Percentiles rank a stretch among this genome's conserved stretches.
These are phyloP conservation scores for Camelina sativa DNA, from an alignment of 345 rosid species.

Conservation along the genomic window DNA sequence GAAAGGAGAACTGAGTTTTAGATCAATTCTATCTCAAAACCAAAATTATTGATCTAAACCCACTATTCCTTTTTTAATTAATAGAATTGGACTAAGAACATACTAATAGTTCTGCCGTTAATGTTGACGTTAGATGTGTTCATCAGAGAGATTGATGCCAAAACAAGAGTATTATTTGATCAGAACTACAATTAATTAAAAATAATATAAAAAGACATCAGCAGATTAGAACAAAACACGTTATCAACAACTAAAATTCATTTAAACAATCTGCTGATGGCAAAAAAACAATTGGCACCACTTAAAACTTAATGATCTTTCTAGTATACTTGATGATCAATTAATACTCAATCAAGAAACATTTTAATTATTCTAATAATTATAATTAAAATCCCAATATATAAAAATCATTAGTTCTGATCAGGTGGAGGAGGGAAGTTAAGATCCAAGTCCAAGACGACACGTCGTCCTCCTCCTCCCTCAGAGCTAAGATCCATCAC, in stretches of 20 bases:
- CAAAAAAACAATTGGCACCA: constrained; percentile 15
- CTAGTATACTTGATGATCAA: constrained; percentile 6
- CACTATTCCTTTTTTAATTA: too few species aligned
- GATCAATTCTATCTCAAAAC: too few species aligned
- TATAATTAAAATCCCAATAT: not conserved
- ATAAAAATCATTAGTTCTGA: not conserved
- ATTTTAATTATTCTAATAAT: constrained; percentile 19
- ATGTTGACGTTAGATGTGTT: too few species aligned
- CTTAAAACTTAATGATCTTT: constrained; percentile 7
- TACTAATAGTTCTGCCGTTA: too few species aligned
- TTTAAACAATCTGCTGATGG: constrained; percentile 27
- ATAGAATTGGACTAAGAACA: too few species aligned
- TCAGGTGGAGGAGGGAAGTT: constrained; percentile 65
- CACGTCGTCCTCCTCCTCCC: constrained; percentile 4
- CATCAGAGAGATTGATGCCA: constrained; percentile 10
- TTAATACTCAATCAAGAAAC: not conserved
- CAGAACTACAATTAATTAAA: constrained; percentile 1
- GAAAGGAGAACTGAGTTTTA: too few species aligned
- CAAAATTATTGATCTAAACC: too few species aligned
- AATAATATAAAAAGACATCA: not conserved
- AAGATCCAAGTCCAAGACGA: constrained; percentile 65
- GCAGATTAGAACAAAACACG: constrained; percentile 24
- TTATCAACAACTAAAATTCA: constrained; percentile 6
- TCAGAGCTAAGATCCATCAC: constrained; percentile 46
- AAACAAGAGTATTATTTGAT: constrained; percentile 18